These are phyloP conservation scores for Solanum aculeatissimum DNA, from an alignment of 305 asterid species.

Conservation along the genomic window DNA sequence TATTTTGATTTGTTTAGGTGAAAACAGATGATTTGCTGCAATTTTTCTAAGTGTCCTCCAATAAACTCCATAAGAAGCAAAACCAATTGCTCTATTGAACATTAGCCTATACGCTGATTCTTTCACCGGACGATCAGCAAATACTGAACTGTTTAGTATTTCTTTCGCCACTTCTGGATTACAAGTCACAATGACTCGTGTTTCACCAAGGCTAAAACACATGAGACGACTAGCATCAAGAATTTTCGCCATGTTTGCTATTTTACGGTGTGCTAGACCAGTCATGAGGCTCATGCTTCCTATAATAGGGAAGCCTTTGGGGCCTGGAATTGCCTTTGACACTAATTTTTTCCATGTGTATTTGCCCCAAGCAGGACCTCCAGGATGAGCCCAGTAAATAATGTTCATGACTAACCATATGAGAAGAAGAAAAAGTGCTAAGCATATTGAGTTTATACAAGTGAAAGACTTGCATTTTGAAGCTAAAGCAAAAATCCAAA, in stretches of 20 bases:
- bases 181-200: slow-evolving; percentile 57
- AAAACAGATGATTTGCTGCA: slow-evolving; percentile 52
- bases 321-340: slow-evolving; percentile 49
- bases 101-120: slow-evolving; percentile 65
- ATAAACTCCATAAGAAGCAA: slow-evolving; percentile 73
- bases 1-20: slow-evolving; percentile 45
- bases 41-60: slow-evolving; percentile 63
- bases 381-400: slow-evolving; percentile 55
- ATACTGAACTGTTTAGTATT: slow-evolving; percentile 39
- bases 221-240: slow-evolving; percentile 47
- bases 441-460: slow-evolving; percentile 10
- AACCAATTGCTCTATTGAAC: slow-evolving; percentile 79
- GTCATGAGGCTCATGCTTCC: slow-evolving; percentile 67
- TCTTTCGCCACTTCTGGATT: slow-evolving; percentile 47
- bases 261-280: slow-evolving; percentile 61
- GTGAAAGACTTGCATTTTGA: slow-evolving; percentile 40
- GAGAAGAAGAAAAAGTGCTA: slow-evolving; percentile 15
- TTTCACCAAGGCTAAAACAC: slow-evolving; percentile 72
- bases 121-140: slow-evolving; percentile 59
- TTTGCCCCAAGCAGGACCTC: slow-evolving; percentile 83
- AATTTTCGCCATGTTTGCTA: slow-evolving; percentile 40
- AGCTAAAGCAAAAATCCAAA: slow-evolving; percentile 42
- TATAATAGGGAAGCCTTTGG: slow-evolving; percentile 47
- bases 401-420: slow-evolving; percentile 29
- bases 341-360: slow-evolving; percentile 8